phyloP scores from a whole-genome alignment of 2,329 filamentous ascomycete species.

The Cladosporium sp. region DNA sequence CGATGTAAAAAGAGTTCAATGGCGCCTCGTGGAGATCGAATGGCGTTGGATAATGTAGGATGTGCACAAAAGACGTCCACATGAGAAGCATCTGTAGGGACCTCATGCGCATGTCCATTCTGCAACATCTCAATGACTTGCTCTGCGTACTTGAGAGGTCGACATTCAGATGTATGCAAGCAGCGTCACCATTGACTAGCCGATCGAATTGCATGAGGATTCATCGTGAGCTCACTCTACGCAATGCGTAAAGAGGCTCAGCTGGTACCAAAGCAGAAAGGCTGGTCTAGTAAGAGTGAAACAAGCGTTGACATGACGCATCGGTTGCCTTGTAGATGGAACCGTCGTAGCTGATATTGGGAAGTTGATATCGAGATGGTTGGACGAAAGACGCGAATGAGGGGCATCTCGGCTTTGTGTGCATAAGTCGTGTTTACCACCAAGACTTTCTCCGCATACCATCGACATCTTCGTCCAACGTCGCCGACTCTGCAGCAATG shows the following conservation, averaged over 20 bases:
- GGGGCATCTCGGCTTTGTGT: background rate
- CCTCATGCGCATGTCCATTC: no score
- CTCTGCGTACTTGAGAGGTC: no score
- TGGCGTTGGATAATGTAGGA: no score
- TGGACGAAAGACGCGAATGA: background rate
- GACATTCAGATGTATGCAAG: background rate
- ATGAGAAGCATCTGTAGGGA: no score
- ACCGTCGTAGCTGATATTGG: no score
- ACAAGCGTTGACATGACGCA: constrained; percentile 7
- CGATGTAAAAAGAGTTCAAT: no score
- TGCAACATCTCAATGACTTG: no score
- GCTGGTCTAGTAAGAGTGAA: background rate
- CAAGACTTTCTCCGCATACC: constrained; percentile 5
- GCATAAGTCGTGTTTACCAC: background rate
- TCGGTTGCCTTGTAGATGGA: constrained; percentile 10
- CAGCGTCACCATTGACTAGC: background rate
- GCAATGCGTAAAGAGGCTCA: background rate
- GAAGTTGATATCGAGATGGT: background rate
- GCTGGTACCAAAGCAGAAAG: background rate
- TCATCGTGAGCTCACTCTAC: background rate
- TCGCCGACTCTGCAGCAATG: constrained; percentile 13
- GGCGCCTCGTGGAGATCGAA: no score
- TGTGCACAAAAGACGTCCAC: no score
- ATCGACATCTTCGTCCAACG: constrained; percentile 19
- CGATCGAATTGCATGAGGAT: background rate